phyloP scores from a whole-genome alignment of 1,284 basidiomycete genomes.

The Cutaneotrichosporon mucoides region DNA sequence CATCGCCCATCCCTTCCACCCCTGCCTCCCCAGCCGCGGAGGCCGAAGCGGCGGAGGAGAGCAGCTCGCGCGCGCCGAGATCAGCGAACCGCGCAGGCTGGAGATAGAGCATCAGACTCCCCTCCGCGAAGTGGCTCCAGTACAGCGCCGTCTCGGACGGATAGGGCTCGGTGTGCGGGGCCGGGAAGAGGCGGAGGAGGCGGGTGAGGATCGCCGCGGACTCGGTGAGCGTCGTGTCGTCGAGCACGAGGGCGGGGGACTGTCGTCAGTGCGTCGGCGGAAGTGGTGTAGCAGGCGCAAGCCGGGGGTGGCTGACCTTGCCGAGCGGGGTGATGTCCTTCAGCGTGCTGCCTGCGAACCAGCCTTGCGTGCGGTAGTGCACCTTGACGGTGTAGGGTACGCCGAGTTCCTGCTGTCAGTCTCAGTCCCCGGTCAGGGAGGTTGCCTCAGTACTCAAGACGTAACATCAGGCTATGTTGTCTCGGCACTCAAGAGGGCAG shows the following conservation, averaged over 20 bases:
- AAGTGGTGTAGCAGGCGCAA: too few species aligned
- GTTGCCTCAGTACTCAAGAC: too few species aligned
- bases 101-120: constrained; percentile 34
- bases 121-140: constrained; percentile 42
- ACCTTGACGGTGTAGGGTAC: constrained; percentile 36
- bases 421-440: constrained; percentile 14
- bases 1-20: constrained; percentile 11
- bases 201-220: constrained; percentile 35
- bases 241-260: constrained; percentile 32
- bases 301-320: constrained; percentile 13
- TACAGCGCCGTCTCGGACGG: constrained; percentile 24
- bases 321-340: constrained; percentile 29
- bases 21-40: too few species aligned
- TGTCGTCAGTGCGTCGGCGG: not conserved
- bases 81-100: constrained; percentile 25
- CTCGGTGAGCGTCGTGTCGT: constrained; percentile 32
- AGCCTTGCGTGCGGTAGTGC: constrained; percentile 25
- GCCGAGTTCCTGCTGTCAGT: constrained; percentile 27
- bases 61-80: constrained; percentile 5
- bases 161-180: constrained; percentile 16
- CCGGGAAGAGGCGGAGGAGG: constrained; percentile 15
- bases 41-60: not conserved
- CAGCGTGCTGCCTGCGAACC: constrained; percentile 27
- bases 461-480: too few species aligned
- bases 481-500: too few species aligned